Base-by-base conservation (phyloP, 139 green algal species). In the Pleodorina starrii region DNA sequence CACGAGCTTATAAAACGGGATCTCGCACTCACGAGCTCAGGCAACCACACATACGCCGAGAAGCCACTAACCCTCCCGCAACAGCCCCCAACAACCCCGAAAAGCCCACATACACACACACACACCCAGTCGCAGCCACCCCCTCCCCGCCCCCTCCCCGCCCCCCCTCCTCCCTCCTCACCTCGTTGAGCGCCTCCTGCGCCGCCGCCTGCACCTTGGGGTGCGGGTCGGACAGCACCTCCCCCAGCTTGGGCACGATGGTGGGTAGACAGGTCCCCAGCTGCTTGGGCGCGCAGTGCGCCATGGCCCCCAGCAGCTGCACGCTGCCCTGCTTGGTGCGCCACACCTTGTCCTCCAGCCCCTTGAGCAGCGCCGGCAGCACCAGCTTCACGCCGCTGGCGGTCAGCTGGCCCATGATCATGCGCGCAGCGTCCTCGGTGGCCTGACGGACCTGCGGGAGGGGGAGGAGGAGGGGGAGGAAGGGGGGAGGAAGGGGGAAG, bases 271-370 rank as follows among this genome's bases (percentile, higher is more conserved):
- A 98, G 66, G 94, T 94, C 43, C 94, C 95, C 29, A 99, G 95
- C 95, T 99, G 98, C 90, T 97, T 97, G 89, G 98, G 98, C 23
- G 97, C 97, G 90, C 97, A 99, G 92, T 97, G 94, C 10, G 98
- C 97, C 98, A 99, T 99, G 40, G 98, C 93, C 51, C 97, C 98
- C 94, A 99, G 95, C 85, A 99, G 93, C 95, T 99, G 96, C 69
- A 97, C 96, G 87, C 92, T 96, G 90, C 97, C 98, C 91, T 99
- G 96, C 96, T 99, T 99, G 48, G 97, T 99, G 79, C 98, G 94
- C 97, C 97, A 99, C 66, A 94, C 86, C 51, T 92, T 94, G 86
- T 99, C 97, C 69, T 98, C 95, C 69, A 99, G 90, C 1, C 96
- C 96, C 85, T 94, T 96, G 36, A 99, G 92, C 89, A 99, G 91